A percentile compares a stretch with the other conserved stretches of the same genome.
Conservation (phyloP, 2,329 filamentous ascomycete species). For the Penicillium decumbens region DNA sequence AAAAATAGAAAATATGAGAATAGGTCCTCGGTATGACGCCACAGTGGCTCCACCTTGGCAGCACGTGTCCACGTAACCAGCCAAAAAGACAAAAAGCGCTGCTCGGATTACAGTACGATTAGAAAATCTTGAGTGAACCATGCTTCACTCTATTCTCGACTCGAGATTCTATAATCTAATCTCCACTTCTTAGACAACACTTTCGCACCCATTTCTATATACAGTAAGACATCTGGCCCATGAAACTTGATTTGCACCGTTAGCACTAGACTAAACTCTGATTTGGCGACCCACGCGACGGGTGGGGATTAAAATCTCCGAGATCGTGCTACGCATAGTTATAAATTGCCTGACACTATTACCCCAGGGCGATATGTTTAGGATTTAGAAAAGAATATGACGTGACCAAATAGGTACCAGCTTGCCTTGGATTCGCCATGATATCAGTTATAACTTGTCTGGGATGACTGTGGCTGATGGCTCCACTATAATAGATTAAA, state of each 20-base stretch:
- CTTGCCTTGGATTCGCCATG: conserved; percentile 13
- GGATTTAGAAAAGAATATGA: background rate
- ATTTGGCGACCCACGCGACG: conserved; percentile 8
- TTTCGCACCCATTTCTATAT: conserved; percentile 3
- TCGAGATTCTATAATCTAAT: background rate
- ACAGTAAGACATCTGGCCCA: background rate
- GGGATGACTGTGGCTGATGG: conserved; percentile 24
- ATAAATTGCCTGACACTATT: background rate
- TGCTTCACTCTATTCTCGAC: too few species aligned
- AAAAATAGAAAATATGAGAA: too few species aligned
- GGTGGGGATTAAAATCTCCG: background rate
- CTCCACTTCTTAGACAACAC: background rate
- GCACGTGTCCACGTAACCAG: background rate
- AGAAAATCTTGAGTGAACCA: background rate
- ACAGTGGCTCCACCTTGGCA: too few species aligned
- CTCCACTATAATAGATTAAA: conserved; percentile 27
- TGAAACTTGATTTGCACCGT: conserved; percentile 16
- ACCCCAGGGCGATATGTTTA: background rate
- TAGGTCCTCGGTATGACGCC: too few species aligned
- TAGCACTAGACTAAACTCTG: conserved; percentile 9
- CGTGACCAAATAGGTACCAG: background rate
- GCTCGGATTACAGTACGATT: background rate
- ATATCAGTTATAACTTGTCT: conserved; percentile 12
- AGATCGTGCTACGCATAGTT: background rate
- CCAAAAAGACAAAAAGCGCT: background rate